Evolutionary conservation across 768 basidiomycete genomes (phyloP).

Genomic region (Nidularia pulvinata): DNA sequence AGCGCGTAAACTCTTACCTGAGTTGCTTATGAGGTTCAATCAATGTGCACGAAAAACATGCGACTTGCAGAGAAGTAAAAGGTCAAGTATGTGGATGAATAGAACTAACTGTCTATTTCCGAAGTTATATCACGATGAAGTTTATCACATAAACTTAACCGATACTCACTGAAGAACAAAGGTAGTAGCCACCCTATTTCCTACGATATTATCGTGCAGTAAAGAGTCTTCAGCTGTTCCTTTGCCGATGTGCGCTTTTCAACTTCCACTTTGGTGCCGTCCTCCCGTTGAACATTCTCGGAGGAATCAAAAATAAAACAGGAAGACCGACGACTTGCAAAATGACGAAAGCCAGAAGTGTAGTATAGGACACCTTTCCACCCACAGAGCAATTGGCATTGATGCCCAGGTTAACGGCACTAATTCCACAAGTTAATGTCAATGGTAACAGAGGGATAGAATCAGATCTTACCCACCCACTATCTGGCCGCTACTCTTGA

Average conservation of each 20-base stretch:
- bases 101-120: constrained; percentile 13
- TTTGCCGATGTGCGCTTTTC: constrained; percentile 8
- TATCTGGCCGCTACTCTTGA: constrained; percentile 5
- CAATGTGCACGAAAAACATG: too few species aligned
- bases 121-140: too few species aligned
- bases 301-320: constrained; percentile 4
- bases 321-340: constrained; percentile 10
- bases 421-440: background rate
- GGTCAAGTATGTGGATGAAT: constrained; percentile 13
- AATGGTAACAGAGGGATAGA: background rate
- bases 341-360: background rate
- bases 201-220: constrained; percentile 1
- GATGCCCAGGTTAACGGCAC: constrained; percentile 4
- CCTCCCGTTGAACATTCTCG: constrained; percentile 12
- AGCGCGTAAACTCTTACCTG: constrained; percentile 13
- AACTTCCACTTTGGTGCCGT: constrained; percentile 11
- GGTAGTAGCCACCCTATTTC: background rate
- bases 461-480: constrained; percentile 10
- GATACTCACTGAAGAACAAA: background rate
- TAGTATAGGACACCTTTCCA: constrained; percentile 13
- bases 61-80: constrained; percentile 11
- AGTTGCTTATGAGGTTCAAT: too few species aligned
- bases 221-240: constrained; percentile 9
- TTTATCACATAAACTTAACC: too few species aligned
- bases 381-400: constrained; percentile 10